Evolutionary conservation across 2,329 filamentous ascomycete species (phyloP).

Genomic region (Penicillium sp.): DNA sequence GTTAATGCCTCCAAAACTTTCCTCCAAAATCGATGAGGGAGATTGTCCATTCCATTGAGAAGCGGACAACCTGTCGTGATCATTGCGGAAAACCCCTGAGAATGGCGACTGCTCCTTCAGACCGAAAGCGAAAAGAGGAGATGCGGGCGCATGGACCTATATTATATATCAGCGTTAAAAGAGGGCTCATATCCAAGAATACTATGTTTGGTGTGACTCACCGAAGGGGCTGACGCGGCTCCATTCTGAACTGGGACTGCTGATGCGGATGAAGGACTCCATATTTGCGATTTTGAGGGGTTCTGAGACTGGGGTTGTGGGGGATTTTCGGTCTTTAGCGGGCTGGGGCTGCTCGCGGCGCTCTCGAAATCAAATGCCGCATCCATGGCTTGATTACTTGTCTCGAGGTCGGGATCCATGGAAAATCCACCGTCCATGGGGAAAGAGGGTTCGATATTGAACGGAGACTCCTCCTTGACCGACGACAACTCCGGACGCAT

Average conservation of each 20-base stretch:
- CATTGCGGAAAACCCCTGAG: slow-evolving; percentile 32
- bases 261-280: slow-evolving; percentile 29
- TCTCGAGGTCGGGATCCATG: slow-evolving; percentile 46
- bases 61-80: slow-evolving; percentile 37
- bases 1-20: slow-evolving; percentile 50
- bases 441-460: slow-evolving; percentile 43
- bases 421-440: slow-evolving; percentile 37
- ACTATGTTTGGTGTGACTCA: slow-evolving; percentile 25
- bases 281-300: slow-evolving; percentile 31
- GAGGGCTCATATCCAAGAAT: background rate
- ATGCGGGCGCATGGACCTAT: slow-evolving; percentile 29
- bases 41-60: slow-evolving; percentile 47
- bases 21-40: slow-evolving; percentile 49
- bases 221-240: slow-evolving; percentile 28
- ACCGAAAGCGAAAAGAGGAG: slow-evolving; percentile 40
- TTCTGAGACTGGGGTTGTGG: slow-evolving; percentile 29
- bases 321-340: slow-evolving; percentile 36
- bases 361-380: slow-evolving; percentile 55
- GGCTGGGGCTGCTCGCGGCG: slow-evolving; percentile 52
- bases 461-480: slow-evolving; percentile 45
- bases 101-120: slow-evolving; percentile 45
- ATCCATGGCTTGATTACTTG: slow-evolving; percentile 53
- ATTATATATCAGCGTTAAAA: slow-evolving; percentile 11
- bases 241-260: slow-evolving; percentile 15
- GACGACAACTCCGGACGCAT: slow-evolving; percentile 40